These are phyloP conservation scores for Coemansia sp. DNA, from an alignment of 192 early-diverging fungal species.

Conservation along the genomic window DNA sequence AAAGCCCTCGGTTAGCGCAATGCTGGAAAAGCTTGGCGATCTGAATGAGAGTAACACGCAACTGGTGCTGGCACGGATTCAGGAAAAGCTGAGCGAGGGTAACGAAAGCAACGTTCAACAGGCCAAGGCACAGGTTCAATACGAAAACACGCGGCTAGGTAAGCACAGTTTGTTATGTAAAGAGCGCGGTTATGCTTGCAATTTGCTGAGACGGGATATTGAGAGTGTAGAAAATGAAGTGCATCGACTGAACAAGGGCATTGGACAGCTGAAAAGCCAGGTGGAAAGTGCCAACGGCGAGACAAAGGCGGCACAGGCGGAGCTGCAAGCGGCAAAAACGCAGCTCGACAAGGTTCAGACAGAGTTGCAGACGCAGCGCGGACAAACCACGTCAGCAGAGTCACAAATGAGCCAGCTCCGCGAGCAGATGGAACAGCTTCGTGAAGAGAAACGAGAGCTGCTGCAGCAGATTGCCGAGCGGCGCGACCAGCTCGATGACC, in stretches of 20 bases:
- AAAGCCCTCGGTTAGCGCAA: slow-evolving; percentile 16
- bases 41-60: slow-evolving; percentile 6
- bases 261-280: slow-evolving; percentile 35
- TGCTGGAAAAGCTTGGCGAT: slow-evolving; percentile 28
- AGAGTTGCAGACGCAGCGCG: slow-evolving; percentile 9
- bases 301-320: slow-evolving; percentile 5
- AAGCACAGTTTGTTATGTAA: slow-evolving; percentile 37
- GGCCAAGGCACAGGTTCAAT: slow-evolving; percentile 43
- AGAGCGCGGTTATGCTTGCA: slow-evolving; percentile 24
- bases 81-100: slow-evolving; percentile 18
- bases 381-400: slow-evolving; percentile 2
- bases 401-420: slow-evolving; percentile 14
- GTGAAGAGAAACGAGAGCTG: slow-evolving; percentile 41
- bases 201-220: background rate
- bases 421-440: slow-evolving; percentile 18
- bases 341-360: slow-evolving; percentile 8
- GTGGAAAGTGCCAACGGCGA: slow-evolving; percentile 27
- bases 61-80: slow-evolving; percentile 19
- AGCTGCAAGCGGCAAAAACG: slow-evolving; percentile 17
- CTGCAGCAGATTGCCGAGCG: slow-evolving; percentile 39
- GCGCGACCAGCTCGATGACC: slow-evolving; percentile 41
- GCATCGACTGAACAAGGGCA: slow-evolving; percentile 31
- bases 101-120: slow-evolving; percentile 8
- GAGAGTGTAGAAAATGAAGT: slow-evolving; percentile 43
- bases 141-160: slow-evolving; percentile 51